Conservation (phyloP, 345 rosid genomes). For the Fremontodendron californicum region DNA sequence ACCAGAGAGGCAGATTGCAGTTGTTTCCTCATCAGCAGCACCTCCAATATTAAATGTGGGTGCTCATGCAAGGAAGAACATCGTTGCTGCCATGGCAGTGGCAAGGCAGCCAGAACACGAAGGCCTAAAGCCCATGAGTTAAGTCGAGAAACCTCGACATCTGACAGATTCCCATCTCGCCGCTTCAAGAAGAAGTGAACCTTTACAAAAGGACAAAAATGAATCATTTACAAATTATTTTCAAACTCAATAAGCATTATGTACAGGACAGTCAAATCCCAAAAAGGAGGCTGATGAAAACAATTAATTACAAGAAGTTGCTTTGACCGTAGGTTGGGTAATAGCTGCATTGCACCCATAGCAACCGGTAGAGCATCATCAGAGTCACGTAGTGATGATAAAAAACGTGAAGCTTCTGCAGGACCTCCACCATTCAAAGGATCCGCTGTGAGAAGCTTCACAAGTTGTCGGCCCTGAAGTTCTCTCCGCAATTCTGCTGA, state of each 20-base stretch:
- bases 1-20: conserved; percentile 87
- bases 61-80: conserved; percentile 96
- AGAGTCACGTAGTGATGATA: conserved; percentile 81
- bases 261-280: conserved; percentile 5
- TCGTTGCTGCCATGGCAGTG: conserved; percentile 98
- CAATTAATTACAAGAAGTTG: conserved; percentile 73
- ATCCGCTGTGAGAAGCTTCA: conserved; percentile 92
- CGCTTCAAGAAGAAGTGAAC: conserved; percentile 96
- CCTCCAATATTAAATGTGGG: conserved; percentile 90
- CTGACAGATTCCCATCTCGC: conserved; percentile 75
- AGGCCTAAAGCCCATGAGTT: conserved; percentile 99
- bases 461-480: conserved; percentile 92
- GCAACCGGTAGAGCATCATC: conserved; percentile 95
- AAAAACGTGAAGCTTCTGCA: conserved; percentile 97
- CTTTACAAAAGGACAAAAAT: conserved; percentile 42
- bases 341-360: conserved; percentile 96
- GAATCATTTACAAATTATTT: conserved; percentile 10
- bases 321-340: conserved; percentile 92
- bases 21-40: conserved; percentile 95
- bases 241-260: conserved; percentile 4
- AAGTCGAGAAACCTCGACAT: conserved; percentile 74
- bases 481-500: conserved; percentile 87
- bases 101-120: conserved; percentile 90
- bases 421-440: conserved; percentile 99
- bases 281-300: conserved; percentile 5